Percentiles rank a stretch among this genome's conserved stretches.
These are phyloP conservation scores for Scheffersomyces parashehatae DNA, from an alignment of 1,139 yeast species.

Conservation along the genomic window DNA sequence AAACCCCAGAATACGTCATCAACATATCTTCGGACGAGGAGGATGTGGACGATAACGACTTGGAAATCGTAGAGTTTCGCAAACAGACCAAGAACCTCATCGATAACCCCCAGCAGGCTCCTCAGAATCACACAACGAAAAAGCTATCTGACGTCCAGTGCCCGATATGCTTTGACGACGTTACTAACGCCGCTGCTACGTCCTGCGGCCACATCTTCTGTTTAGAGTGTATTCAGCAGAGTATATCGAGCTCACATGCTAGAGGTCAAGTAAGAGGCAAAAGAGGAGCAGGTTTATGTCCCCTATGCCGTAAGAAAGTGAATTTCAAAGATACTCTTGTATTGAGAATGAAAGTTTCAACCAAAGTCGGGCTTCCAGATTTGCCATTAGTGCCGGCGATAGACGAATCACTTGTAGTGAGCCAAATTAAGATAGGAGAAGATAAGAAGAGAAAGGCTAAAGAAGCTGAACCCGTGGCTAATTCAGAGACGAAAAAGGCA, in stretches of 20 bases:
- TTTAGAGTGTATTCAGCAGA: constrained; percentile 44
- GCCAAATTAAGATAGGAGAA: neutral
- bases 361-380: constrained; percentile 14
- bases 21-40: constrained; percentile 27
- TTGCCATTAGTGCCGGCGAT: constrained; percentile 7
- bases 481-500: too few species aligned
- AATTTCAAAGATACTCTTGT: constrained; percentile 42
- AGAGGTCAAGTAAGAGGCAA: constrained; percentile 39
- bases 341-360: constrained; percentile 31
- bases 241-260: constrained; percentile 43
- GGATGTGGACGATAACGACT: constrained; percentile 35
- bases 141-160: constrained; percentile 41
- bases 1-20: constrained; percentile 19
- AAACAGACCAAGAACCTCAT: constrained; percentile 38
- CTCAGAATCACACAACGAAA: constrained; percentile 26
- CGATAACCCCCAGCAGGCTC: constrained; percentile 24
- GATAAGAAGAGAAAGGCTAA: too few species aligned
- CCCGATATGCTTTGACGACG: constrained; percentile 49
- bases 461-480: too few species aligned
- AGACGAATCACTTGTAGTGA: neutral
- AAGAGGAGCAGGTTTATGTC: constrained; percentile 46
- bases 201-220: constrained; percentile 50
- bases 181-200: constrained; percentile 42
- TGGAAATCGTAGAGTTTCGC: constrained; percentile 40
- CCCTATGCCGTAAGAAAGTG: constrained; percentile 44